Conservation (phyloP, 768 basidiomycete species). For the Porpolomopsis calyptriformis region DNA sequence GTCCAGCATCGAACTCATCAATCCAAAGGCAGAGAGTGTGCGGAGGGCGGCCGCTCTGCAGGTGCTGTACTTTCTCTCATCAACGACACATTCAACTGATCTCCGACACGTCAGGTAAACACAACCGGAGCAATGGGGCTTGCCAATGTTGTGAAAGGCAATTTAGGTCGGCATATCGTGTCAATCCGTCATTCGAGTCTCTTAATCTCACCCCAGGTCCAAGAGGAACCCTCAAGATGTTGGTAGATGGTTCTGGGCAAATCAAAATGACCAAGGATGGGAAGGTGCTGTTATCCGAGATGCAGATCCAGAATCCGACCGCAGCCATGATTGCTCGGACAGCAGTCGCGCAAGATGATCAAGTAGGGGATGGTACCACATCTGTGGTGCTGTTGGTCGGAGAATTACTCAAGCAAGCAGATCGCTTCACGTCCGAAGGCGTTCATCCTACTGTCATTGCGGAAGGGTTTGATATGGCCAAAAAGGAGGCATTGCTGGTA, state of each 20-base stretch:
- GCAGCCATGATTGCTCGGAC: slow-evolving; percentile 99
- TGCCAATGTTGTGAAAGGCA: slow-evolving; percentile 93
- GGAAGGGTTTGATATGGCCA: slow-evolving; percentile 93
- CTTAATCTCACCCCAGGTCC: slow-evolving; percentile 49
- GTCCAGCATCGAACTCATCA: slow-evolving; percentile 88
- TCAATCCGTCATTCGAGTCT: slow-evolving; percentile 6
- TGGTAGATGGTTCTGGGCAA: slow-evolving; percentile 95
- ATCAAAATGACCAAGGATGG: slow-evolving; percentile 99
- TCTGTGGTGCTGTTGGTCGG: slow-evolving; percentile 94
- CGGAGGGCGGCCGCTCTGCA: slow-evolving; percentile 83
- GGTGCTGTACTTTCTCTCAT: slow-evolving; percentile 34
- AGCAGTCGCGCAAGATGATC: slow-evolving; percentile 97
- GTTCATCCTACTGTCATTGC: slow-evolving; percentile 95
- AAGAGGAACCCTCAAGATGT: slow-evolving; percentile 97
- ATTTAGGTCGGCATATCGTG: slow-evolving; percentile 58
- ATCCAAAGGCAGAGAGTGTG: slow-evolving; percentile 92
- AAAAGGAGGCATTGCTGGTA: slow-evolving; percentile 86
- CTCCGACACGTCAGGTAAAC: slow-evolving; percentile 52
- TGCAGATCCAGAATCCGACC: slow-evolving; percentile 99
- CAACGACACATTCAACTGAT: slow-evolving; percentile 9
- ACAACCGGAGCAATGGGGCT: slow-evolving; percentile 94
- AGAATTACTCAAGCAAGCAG: slow-evolving; percentile 92
- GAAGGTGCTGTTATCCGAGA: slow-evolving; percentile 95
- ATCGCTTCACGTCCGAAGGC: slow-evolving; percentile 95
- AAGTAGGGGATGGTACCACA: slow-evolving; percentile 98